Evolutionary conservation across 176 grass and related monocot genomes (phyloP), one percentile per base, ranked within the genome.

Genomic region (Carex parvula): DNA sequence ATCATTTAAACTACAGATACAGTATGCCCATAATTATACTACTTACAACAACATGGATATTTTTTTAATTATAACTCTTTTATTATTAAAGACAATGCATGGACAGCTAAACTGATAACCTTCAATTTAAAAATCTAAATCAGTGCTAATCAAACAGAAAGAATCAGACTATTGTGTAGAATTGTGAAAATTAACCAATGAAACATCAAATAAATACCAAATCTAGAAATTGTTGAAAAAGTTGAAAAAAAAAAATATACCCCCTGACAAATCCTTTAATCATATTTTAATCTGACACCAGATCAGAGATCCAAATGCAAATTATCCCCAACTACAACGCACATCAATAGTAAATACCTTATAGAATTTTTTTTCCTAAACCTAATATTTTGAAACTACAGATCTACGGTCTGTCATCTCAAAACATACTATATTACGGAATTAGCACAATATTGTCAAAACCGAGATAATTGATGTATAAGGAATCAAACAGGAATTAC

Each of bases 381-480:
- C 50, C 52, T 33, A 18, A 78, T 32, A 54, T 56, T 56, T 53
- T 56, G 60, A 52, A 69, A 66, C 37, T 83, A 83, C 61, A 69
- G 81, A 83, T 83, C 81, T 68, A 66, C 7, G 12, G 48, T 12
- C 80, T 21, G 8, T 53, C 26, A 81, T 81, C 78, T 60, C n/a
- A 65, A 66, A 64, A 26, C 32, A 48, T 41, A 82, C 18, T 13
- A 60, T 39, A 55, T 15, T 42, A 76, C 21, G 72, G 24, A 30
- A 62, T 21, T 26, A 61, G 3, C 11, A 64, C 41, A 84, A 60
- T 22, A 58, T 15, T 41, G 53, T 33, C 83, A 58, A 57, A 62
- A 26, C 64, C 21, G 42, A 14, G 8, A 53, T 33, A 84, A 70
- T 84, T 68, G 16, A 71, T 84, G 24, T 30, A 76, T 65, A 4